Base-by-base conservation (phyloP, 2,329 filamentous ascomycete genomes). In the Nemania sp. region DNA sequence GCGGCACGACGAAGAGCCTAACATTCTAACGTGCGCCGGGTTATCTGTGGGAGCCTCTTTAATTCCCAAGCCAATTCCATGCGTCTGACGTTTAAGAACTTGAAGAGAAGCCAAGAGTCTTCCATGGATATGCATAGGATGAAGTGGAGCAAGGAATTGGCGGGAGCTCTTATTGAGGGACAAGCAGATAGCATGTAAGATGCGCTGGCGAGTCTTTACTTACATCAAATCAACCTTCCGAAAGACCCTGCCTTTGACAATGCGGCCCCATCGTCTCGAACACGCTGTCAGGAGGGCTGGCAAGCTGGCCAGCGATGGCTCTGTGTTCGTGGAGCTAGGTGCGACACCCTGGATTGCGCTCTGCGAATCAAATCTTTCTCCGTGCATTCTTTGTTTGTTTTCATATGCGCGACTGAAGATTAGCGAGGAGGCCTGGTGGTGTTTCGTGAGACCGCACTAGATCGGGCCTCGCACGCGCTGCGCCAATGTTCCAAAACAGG, bases 181-280 rank as follows among this genome's bases (percentile, higher is more conserved):
- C 44, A 45, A 46, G 52, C 54, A 52, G 50, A 57, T 56, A 54
- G 42, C 20, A 60, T 58, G 53, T 62, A 57, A 62, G 65, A 67
- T 68, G 66, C 65, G 66, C 64, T 68, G 66, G 66, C 65, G 61
- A 57, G 66, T 64, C 63, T 67, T 64, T 59, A 62, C 64, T 59
- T 64, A 63, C 61, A 63, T 66, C 66, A 64, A 68, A 68, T 68
- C 65, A 66, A 57, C 60, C 61, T 62, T 60, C 64, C 56, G 57
- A 58, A 58, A 59, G 54, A 49, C 54, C 59, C 58, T 57, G 53
- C 61, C n/a, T 64, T 61, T 59, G 55, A 62, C 59, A 64, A 57
- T 54, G 50, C 61, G 44, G 52, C 61, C 59, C 61, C 59, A 66
- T 66, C 59, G 59, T 61, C 61, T 60, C 56, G 59, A 58, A 61